These are phyloP conservation scores for Penicillium subrubescens DNA, from an alignment of 495 filamentous ascomycete genomes.

Conservation along the genomic window DNA sequence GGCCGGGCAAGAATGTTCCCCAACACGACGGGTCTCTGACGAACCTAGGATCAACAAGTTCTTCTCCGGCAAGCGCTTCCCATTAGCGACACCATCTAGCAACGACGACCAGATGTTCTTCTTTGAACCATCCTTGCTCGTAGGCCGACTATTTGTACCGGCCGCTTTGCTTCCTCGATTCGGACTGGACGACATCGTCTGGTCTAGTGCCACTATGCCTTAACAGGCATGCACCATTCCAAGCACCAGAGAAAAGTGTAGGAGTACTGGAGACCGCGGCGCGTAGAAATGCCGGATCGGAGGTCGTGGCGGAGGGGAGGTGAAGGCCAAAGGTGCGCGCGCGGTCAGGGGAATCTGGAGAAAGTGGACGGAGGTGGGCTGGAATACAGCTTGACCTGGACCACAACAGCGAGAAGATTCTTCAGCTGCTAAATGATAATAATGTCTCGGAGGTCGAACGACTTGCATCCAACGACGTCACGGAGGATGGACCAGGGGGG, in stretches of 20 bases:
- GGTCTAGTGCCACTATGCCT: constrained; percentile 42
- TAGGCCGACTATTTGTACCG: constrained; percentile 53
- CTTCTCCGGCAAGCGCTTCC: constrained; percentile 90
- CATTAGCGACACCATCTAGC: constrained; percentile 87
- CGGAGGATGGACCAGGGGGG: constrained; percentile 19
- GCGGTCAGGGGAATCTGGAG: constrained; percentile 30
- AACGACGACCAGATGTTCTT: constrained; percentile 95
- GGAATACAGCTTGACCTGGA: neutral
- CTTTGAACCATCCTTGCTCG: constrained; percentile 71
- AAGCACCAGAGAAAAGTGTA: constrained; percentile 13
- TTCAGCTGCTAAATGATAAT: neutral
- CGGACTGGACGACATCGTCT: constrained; percentile 47
- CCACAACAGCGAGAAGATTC: constrained; percentile 4
- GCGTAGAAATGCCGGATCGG: constrained; percentile 15
- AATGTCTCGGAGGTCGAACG: neutral
- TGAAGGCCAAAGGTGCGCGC: constrained; percentile 16
- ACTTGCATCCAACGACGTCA: constrained; percentile 20
- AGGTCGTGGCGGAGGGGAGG: constrained; percentile 10
- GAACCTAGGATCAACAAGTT: constrained; percentile 82
- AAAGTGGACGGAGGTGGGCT: constrained; percentile 11
- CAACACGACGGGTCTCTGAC: constrained; percentile 19
- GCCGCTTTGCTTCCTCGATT: constrained; percentile 37
- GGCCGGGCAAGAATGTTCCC: constrained; percentile 4
- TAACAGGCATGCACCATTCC: constrained; percentile 42
- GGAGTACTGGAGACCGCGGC: neutral